Evolutionary conservation across 805 yeast species (phyloP), one percentile per base, ranked within the genome.

Genomic region (Wickerhamiella vanderwaltii): DNA sequence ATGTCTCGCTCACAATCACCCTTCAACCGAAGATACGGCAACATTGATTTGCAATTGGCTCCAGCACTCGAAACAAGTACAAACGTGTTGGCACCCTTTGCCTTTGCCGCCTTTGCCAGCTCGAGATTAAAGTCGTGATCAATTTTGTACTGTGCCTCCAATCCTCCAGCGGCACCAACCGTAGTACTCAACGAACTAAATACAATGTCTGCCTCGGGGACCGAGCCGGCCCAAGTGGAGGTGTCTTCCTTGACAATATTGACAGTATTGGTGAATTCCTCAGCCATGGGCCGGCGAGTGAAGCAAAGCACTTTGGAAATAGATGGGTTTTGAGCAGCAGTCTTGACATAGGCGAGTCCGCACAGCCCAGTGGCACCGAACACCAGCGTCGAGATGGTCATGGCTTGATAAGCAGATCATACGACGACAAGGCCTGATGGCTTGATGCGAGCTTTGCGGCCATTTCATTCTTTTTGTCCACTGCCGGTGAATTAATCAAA

Each of bases 301-400:
- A 68, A 22, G 54, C 63, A 41, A 73, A 75, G 60, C 5, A 79
- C 55, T 16, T 64, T 59, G 2, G 58, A 42, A 29, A 70, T 64
- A 2, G 59, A 51, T 1, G 61, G 45, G 3, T 71, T 58, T 7
- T 53, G 46, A 29, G 59, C 58, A 5, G 73, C 72, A 19, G 59
- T 59, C 41, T 65, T 68, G 41, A 82, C 55, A 45, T 82, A 68
- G 18, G 63, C 67, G 18, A 65, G 51, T 6, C 94, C 95, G 43
- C 79, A 77, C 16, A 83, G 61, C 2, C 95, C 95, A 1, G 94
- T 84, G 22, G 86, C 70, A 2, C 95, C 95, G 33, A 82, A 39
- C 12, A 48, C 48, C 1, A 47, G 43, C 3, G 39, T 43, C 16
- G 35, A 33, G 18, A 7, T 34, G 23, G 37, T 23, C 37, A 34